phyloP scores from a whole-genome alignment of 768 basidiomycete species.

The Pleurotus citrinopileatus region DNA sequence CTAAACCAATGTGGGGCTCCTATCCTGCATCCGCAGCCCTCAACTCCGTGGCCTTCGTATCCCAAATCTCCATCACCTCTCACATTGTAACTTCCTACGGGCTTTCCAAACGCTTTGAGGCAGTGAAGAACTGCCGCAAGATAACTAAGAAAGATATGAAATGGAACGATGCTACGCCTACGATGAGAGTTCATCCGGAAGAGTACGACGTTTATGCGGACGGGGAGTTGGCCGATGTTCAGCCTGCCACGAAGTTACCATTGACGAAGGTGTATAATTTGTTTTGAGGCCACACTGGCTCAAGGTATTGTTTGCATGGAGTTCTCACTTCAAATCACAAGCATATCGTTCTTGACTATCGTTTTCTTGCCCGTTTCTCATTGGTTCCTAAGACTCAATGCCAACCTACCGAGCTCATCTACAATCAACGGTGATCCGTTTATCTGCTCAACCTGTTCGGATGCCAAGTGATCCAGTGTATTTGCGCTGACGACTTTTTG shows the following conservation, averaged over 20 bases:
- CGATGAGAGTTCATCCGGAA: conserved; percentile 90
- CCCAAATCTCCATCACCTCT: conserved; percentile 58
- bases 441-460: no score
- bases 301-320: neutral
- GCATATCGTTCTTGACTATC: no score
- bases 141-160: conserved; percentile 92
- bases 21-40: conserved; percentile 74
- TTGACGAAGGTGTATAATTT: conserved; percentile 76
- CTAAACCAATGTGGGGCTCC: conserved; percentile 93
- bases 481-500: no score
- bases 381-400: no score
- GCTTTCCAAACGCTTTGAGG: conserved; percentile 67
- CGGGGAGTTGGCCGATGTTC: conserved; percentile 72
- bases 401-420: no score
- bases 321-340: no score
- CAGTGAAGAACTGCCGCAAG: conserved; percentile 72
- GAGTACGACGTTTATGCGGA: conserved; percentile 85
- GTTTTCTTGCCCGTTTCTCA: no score
- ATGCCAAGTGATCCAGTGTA: no score
- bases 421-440: no score
- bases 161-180: conserved; percentile 80
- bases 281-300: conserved; percentile 46
- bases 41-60: conserved; percentile 87
- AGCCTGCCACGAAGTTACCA: conserved; percentile 67
- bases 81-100: conserved; percentile 64